Evolutionary conservation across 352 stramenopile species (phyloP), one percentile per base, ranked within the genome.

Genomic region (Blastocystis sp.): DNA sequence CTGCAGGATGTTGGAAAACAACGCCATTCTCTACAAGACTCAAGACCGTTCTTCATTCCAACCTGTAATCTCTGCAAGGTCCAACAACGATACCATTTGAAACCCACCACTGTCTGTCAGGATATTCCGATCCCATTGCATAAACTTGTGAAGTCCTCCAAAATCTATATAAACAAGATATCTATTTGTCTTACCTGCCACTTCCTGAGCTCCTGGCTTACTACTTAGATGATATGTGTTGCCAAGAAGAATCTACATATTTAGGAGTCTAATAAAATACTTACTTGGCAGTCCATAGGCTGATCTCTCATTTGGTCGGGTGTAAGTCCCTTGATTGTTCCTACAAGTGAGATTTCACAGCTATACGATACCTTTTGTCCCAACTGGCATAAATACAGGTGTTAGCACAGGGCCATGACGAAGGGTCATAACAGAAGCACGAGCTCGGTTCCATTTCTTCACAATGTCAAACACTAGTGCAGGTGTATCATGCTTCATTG

Each of bases 171-270:
- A 4, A 94, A 74, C 80, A 92, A 88, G 5, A 42, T 12, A 42
- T 46, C 39, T 46, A 46, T 46, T 46, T 46, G 9, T n/a, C 7
- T 3, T 43, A 89, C 85, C 66, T 16, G 88, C 90, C n/a, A 94
- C 67, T 37, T 93, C 88, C 9, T 95, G 89, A 1, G 94, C 96
- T 21, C 94, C 94, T 0, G 96, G 95, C 86, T 97, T 93, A 77
- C 97, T 90, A 6, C 93, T 94, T 73, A 98, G 91, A 90, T 98
- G 96, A 90, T 98, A 98, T 9, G 95, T 98, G 90, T 98, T 98
- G 65, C 92, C 93, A 16, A 98, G 90, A 89, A 98, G 93, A 56
- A 98, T 97, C 89, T 95, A 35, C 9, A 58, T 12, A 35, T 88
- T 39, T 88, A 73, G 71, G 49, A 37, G 43, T 87, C 71, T 11